Conservation (phyloP, 2,329 filamentous ascomycete species). For the Fusarium avenaceum region DNA sequence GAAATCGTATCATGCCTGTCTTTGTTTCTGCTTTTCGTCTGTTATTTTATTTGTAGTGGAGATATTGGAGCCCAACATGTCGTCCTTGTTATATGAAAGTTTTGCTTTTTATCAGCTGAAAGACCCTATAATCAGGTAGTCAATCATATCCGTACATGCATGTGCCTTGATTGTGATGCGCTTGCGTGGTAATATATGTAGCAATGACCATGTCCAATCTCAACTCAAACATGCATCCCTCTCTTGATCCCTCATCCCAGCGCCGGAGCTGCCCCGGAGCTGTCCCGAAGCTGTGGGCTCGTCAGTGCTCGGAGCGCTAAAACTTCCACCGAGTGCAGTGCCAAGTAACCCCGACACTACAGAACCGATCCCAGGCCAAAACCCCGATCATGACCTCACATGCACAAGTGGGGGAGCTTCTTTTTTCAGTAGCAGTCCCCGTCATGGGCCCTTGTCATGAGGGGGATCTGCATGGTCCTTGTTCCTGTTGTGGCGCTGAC, state of each 20-base stretch:
- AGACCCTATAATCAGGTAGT: not conserved
- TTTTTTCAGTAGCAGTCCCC: constrained; percentile 22
- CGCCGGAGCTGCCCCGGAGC: not conserved
- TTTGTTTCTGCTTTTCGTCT: not conserved
- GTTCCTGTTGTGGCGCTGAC: constrained; percentile 37
- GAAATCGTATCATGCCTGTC: constrained; percentile 18
- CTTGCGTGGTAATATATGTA: too few species aligned
- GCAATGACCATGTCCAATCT: too few species aligned
- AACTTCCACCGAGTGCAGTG: too few species aligned
- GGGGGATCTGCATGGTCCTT: constrained; percentile 34
- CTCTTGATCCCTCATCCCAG: not conserved
- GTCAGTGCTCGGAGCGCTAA: not conserved
- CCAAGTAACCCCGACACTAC: not conserved
- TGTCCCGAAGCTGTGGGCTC: constrained; percentile 2
- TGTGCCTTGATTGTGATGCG: too few species aligned
- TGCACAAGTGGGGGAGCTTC: constrained; percentile 15
- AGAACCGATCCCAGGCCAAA: constrained; percentile 31
- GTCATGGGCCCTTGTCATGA: constrained; percentile 43
- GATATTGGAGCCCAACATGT: not conserved
- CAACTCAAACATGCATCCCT: too few species aligned
- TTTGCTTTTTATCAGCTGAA: constrained; percentile 28
- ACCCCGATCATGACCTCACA: constrained; percentile 37
- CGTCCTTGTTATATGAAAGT: not conserved
- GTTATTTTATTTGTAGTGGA: not conserved
- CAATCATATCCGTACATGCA: not conserved